phyloP scores from a whole-genome alignment of 2,329 filamentous ascomycete genomes.

The Xylaria sp. region DNA sequence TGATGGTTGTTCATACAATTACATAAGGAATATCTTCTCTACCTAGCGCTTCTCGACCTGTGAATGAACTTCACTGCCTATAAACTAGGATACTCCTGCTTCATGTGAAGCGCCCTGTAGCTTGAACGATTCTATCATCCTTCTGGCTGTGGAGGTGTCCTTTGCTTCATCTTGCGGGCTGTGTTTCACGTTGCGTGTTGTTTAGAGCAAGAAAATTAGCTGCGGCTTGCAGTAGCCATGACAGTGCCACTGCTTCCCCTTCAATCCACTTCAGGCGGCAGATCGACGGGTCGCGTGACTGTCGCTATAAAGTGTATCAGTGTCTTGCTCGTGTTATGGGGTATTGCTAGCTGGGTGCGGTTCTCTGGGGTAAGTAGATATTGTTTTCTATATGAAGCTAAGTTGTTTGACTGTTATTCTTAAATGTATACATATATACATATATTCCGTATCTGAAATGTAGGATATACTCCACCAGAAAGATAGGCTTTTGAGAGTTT shows the following conservation, averaged over 20 bases:
- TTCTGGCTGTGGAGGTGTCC: background rate
- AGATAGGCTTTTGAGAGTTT: background rate
- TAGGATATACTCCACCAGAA: background rate
- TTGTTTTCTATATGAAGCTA: background rate
- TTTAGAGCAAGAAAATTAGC: background rate
- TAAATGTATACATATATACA: too few relatives aligned
- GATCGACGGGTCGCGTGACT: background rate
- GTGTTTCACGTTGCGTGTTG: background rate
- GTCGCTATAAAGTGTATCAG: conserved; percentile 8
- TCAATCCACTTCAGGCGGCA: background rate
- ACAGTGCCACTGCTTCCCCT: background rate
- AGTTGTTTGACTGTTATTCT: too few relatives aligned
- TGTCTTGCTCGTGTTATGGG: conserved; percentile 22
- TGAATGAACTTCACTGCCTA: background rate
- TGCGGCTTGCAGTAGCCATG: background rate
- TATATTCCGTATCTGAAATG: background rate
- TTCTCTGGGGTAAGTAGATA: conserved; percentile 15
- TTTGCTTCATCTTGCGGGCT: background rate
- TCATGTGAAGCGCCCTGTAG: background rate
- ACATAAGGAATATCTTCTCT: too few relatives aligned
- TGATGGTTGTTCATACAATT: too few relatives aligned
- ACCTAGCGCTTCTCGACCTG: background rate
- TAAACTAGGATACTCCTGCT: background rate
- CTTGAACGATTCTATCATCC: background rate
- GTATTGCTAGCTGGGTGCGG: conserved; percentile 1